A percentile compares a stretch with the other conserved stretches of the same genome.
phyloP scores from a whole-genome alignment of 1,284 basidiomycete species.

The Pseudozyma sp. region DNA sequence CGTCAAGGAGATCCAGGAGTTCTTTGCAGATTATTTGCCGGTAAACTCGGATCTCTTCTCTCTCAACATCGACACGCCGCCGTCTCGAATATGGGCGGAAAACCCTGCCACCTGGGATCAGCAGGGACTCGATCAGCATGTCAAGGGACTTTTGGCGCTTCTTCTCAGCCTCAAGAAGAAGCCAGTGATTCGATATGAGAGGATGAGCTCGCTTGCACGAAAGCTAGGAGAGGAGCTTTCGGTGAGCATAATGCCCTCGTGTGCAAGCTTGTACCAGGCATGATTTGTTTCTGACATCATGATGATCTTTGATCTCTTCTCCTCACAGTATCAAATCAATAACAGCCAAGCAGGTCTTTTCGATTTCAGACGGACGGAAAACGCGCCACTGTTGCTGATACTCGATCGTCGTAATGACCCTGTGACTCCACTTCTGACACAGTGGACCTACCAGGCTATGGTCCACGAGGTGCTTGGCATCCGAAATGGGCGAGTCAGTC shows the following conservation, averaged over 20 bases:
- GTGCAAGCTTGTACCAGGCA: neutral
- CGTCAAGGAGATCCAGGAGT: constrained; percentile 82
- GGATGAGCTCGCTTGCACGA: constrained; percentile 90
- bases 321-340: constrained; percentile 67
- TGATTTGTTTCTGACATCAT: neutral
- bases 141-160: constrained; percentile 86
- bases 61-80: constrained; percentile 72
- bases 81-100: constrained; percentile 77
- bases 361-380: constrained; percentile 73
- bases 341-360: constrained; percentile 69
- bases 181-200: constrained; percentile 92
- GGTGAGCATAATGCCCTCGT: constrained; percentile 71
- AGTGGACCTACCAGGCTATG: constrained; percentile 99
- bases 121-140: constrained; percentile 80
- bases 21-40: constrained; percentile 66
- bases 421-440: constrained; percentile 94
- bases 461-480: constrained; percentile 96
- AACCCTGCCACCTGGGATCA: constrained; percentile 75
- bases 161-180: constrained; percentile 96
- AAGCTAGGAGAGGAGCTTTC: constrained; percentile 88
- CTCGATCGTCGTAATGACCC: constrained; percentile 94
- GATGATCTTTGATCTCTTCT: constrained; percentile 1
- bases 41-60: constrained; percentile 85
- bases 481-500: constrained; percentile 89
- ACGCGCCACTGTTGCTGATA: constrained; percentile 73